phyloP scores from a whole-genome alignment of 352 stramenopile genomes.

The Phytophthora rubi region DNA sequence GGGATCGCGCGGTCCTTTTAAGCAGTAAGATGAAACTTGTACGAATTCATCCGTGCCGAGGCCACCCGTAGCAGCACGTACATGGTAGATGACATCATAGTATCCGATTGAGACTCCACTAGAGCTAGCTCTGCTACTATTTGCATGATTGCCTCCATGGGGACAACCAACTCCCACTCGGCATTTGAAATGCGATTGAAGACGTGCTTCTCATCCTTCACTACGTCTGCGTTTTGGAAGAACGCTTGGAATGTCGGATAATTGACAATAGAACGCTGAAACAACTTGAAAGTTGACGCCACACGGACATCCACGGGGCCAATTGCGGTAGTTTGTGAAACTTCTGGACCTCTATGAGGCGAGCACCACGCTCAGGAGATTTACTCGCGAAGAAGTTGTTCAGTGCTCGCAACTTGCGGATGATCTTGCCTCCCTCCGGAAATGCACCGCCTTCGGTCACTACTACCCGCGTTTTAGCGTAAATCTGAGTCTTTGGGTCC shows the following conservation, averaged over 20 bases:
- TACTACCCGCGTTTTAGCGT: constrained; percentile 3
- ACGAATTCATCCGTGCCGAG: neutral
- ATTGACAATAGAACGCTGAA: constrained; percentile 11
- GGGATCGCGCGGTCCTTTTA: neutral
- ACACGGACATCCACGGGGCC: neutral
- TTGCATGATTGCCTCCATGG: neutral
- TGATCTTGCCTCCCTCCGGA: neutral
- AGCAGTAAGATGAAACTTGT: neutral
- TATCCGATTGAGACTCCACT: constrained; percentile 6
- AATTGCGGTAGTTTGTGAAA: constrained; percentile 10
- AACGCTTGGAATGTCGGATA: neutral
- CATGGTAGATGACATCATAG: constrained; percentile 5
- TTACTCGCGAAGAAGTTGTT: constrained; percentile 7
- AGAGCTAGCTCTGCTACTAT: constrained; percentile 5
- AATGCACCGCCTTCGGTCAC: constrained; percentile 1
- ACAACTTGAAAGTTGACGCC: neutral
- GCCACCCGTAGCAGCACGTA: constrained; percentile 5
- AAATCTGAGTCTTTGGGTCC: neutral
- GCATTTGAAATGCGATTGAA: too few species aligned
- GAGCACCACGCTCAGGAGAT: too few species aligned
- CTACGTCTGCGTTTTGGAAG: neutral
- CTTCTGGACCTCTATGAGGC: neutral
- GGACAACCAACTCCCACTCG: neutral
- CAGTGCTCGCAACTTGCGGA: constrained; percentile 12
- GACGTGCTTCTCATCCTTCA: too few species aligned